Evolutionary conservation across 164 flowering plant genomes (phyloP).

Genomic region (Brasenia schreberi): DNA sequence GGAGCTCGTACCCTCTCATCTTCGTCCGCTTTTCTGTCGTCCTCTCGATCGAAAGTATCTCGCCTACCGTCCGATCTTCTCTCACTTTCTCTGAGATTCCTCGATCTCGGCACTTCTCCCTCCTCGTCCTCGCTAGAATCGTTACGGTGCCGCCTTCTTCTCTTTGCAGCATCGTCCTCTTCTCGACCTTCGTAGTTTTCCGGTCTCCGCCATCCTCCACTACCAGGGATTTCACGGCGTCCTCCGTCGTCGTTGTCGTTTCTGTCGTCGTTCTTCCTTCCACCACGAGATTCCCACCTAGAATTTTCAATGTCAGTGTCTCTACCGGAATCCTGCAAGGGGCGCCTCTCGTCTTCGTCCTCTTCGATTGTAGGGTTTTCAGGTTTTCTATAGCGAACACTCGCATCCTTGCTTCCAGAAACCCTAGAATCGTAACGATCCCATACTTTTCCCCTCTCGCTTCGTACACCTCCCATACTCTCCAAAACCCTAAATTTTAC

Average conservation of each 20-base stretch:
- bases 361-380: too few species aligned
- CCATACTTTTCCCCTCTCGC: too few species aligned
- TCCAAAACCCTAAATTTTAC: too few species aligned
- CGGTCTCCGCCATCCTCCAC: neutral
- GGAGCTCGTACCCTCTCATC: neutral
- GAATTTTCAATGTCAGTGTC: too few species aligned
- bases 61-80: neutral
- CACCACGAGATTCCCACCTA: too few species aligned
- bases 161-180: neutral
- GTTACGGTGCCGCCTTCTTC: neutral
- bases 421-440: too few species aligned
- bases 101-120: neutral
- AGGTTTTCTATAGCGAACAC: too few species aligned
- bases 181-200: neutral
- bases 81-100: neutral
- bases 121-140: neutral
- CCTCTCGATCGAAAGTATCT: neutral
- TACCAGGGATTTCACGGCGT: neutral
- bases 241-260: neutral
- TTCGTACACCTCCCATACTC: too few species aligned
- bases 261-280: neutral
- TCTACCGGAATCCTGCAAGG: too few species aligned
- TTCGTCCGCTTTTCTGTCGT: neutral
- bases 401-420: too few species aligned
- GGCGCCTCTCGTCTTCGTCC: too few species aligned